Evolutionary conservation across 2,329 filamentous ascomycete genomes (phyloP), one percentile per base, ranked within the genome.

Genomic region (Botrytis cinerea): DNA sequence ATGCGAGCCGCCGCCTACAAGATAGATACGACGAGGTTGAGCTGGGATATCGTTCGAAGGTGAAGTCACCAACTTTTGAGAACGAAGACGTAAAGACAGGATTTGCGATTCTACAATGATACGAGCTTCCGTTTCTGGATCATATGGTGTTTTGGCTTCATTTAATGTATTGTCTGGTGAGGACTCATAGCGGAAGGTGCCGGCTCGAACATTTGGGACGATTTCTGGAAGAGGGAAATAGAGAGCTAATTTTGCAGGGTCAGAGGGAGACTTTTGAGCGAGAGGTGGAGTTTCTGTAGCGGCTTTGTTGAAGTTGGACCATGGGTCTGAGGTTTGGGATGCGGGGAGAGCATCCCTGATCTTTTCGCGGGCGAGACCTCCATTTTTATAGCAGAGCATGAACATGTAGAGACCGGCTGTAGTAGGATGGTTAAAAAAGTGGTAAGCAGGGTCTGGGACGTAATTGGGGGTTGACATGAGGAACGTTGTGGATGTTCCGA

Each of bases 331-430:
- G 40, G 84, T 83, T 35, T 84, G 82, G 59, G 81, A 80, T 72
- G 83, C 78, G 75, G 94, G 92, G 70, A 98, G 89, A 0, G 89
- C 87, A 80, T 99, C 94, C 72, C 96, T 92, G 75, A 98, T 89
- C 79, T 93, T 91, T 82, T 99, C 96, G 62, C 96, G 92, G 2
- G 96, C 95, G 1, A 98, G 89, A 2, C 94, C 94, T 78, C 96
- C 96, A 83, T 99, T 99, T 84, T 98, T 98, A 86, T 98, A 99
- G 87, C 96, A 99, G 51, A 99, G 90, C 96, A 99, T 99, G 84
- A 99, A 98, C 96, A 99, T 98, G 87, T 97, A 98, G 74, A 98
- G 88, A 1, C 93, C 94, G 0, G 91, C 85, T 0, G 94, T 97
- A 62, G 94, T 96, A 1, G 96, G 96, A 83, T 98, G 95, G 85